Conservation (phyloP, 140 eudicot species). For the Flaveria floridana region DNA sequence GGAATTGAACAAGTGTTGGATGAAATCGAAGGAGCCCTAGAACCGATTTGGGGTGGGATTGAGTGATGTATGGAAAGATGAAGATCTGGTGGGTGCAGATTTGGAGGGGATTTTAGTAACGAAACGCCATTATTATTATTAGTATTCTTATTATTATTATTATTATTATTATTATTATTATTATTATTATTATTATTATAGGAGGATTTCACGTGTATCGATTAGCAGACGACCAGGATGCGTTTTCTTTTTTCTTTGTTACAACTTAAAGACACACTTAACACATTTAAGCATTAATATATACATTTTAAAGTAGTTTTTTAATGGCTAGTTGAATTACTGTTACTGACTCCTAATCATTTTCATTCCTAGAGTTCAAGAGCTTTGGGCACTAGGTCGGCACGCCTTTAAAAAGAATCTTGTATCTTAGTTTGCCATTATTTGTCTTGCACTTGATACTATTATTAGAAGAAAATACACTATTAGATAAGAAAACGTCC, state of each 20-base stretch:
- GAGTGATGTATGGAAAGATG: slow-evolving; percentile 22
- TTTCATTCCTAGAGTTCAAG: too few relatives aligned
- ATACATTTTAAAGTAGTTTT: too few relatives aligned
- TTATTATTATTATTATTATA: neutral
- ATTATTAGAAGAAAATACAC: too few relatives aligned
- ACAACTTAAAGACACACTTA: too few relatives aligned
- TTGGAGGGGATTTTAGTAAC: slow-evolving; percentile 34
- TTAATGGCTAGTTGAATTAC: too few relatives aligned
- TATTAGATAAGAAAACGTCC: too few relatives aligned
- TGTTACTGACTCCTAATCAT: too few relatives aligned
- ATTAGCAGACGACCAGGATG: slow-evolving; percentile 22
- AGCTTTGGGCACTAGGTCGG: too few relatives aligned
- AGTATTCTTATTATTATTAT: neutral
- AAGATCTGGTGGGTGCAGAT: slow-evolving; percentile 33
- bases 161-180: neutral
- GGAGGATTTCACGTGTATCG: slow-evolving; percentile 30
- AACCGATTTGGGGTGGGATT: neutral
- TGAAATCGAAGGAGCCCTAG: slow-evolving; percentile 19
- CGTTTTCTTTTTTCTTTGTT: neutral
- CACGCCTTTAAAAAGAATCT: too few relatives aligned
- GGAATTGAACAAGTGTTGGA: slow-evolving; percentile 16
- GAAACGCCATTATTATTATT: neutral
- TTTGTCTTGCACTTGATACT: too few relatives aligned
- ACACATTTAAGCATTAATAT: too few relatives aligned
- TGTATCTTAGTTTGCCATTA: too few relatives aligned